Evolutionary conservation across 1,284 basidiomycete genomes (phyloP), one percentile per base, ranked within the genome.

Genomic region (Naganishia albida): DNA sequence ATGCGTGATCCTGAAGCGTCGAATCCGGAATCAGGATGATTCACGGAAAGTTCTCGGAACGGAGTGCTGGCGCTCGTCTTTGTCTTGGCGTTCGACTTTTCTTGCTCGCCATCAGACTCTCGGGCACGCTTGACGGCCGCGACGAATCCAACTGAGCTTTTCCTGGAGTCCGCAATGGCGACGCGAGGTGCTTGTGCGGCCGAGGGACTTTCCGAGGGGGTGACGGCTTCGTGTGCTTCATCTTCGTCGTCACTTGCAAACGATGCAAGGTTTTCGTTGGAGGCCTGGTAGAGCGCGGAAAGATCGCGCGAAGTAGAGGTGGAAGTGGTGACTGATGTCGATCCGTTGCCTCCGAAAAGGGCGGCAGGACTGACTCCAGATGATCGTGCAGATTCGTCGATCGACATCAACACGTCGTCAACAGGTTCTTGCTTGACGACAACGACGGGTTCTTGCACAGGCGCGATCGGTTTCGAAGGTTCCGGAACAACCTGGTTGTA

Each of bases 341-440:
- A 30, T n/a, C 26, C 26, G 7, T 28, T 46, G n/a, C 44, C 25
- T 8, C 57, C 57, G 18, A 60, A 60, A 12, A 60, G 30, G 4
- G 57, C 57, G 20, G 57, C 57, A 40, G 57, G 57, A 40, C 57
- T 60, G 46, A 60, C 40, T 7, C 57, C 46, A 12, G 57, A 60
- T 49, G 57, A 15, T 28, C 38, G 46, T n/a, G 34, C 25, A 13
- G 46, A 18, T 7, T 42, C n/a, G 38, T 50, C 39, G 20, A 50
- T 40, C 7, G 57, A 50, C 46, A 60, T 50, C 20, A 60, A 23
- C 2, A 49, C 57, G 25, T 60, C 57, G 18, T 60, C 57, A 6
- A 39, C 18, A 0, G 57, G 57, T 50, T 60, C 57, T 23, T 60
- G 57, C 23, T 60, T 60, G 46, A 60, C 57, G n/a, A 39, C 38